Base-by-base conservation (phyloP, 176 grass and related monocot species). In the Triticum monococcum region DNA sequence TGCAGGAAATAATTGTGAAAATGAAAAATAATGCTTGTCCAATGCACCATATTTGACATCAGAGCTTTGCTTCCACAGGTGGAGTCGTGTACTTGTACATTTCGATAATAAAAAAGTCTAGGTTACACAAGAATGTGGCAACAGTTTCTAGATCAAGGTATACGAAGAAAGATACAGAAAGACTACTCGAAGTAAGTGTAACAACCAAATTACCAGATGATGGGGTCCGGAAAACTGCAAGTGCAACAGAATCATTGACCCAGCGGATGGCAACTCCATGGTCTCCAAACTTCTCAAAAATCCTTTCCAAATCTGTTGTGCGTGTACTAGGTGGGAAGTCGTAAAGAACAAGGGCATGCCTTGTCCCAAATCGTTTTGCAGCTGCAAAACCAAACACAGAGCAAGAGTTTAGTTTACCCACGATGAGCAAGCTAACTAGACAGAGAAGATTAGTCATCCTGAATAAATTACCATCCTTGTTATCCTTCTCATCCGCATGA, bases 211-310 rank as follows among this genome's bases (percentile, higher is more conserved):
- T 94, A 98, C 96, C 96, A 86, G 85, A 64, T 89, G 90, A 86
- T 12, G 96, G 91, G 9, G 81, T 91, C 41, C 66, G 81, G 68
- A 98, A 96, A 64, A 96, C 96, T 59, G 93, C 96, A 85, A 98
- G 96, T 48, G 96, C 90, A 83, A 80, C 71, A 67, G 92, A 91
- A 80, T 96, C 96, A 88, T 94, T 96, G 60, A 96, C 77, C 96
- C 96, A 96, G 31, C 90, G 96, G 77, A 98, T 92, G 75, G 88
- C 79, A 65, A 96, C 81, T 54, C 82, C 90, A n/a, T 82, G 82
- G 63, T 90, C 93, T 83, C 86, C 92, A 72, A 89, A 92, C 67
- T 85, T 91, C n/a, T 92, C 88, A 73, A 96, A 94, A 77, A 94
- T 85, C 79, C 72, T 94, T 81, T 94, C 93, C 84, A 98, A 75